Evolutionary conservation across 345 rosid species (phyloP), one percentile per base, ranked within the genome.

Genomic region (Boechera stricta): DNA sequence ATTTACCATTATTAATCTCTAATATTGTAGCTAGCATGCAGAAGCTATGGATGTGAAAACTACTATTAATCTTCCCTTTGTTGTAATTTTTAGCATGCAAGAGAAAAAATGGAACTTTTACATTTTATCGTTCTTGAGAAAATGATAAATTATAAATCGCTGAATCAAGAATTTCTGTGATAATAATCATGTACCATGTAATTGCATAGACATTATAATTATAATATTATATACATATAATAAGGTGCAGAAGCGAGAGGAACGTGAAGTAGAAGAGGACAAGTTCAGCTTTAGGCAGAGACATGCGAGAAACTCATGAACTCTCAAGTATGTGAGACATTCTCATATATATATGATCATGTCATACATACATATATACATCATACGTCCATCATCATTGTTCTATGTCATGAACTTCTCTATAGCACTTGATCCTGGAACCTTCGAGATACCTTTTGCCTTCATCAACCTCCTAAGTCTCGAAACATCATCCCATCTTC

Each of bases 401-500:
- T 47, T 65, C n/a, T 33, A 54, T 33, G 65, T 21, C 63, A 44
- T 47, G 31, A 28, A 39, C 64, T 45, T 68, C 74, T 32, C 32
- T 52, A 69, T 35, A 63, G 73, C 56, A 77, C 84, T 85, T 60
- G 77, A 69, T 39, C 82, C 86, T 29, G 81, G 75, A 44, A 72
- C 35, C 73, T 85, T 85, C 18, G 32, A 61, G 33, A 85, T 66
- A 5, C 86, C 83, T 62, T 73, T 85, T 21, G 44, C 71, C 77
- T 76, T 78, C 84, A 82, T 81, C 76, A 82, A 76, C 38, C 53
- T 82, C 76, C 86, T 82, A 57, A 82, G 51, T 72, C 59, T 77
- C 33, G 45, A 72, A 67, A 81, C 82, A 81, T 77, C 86, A 74
- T 72, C 79, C 89, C 89, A 84, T 67, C 83, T 80, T 71, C 77